Conservation (phyloP, 2,329 filamentous ascomycete genomes). For the Colletotrichum sp. region DNA sequence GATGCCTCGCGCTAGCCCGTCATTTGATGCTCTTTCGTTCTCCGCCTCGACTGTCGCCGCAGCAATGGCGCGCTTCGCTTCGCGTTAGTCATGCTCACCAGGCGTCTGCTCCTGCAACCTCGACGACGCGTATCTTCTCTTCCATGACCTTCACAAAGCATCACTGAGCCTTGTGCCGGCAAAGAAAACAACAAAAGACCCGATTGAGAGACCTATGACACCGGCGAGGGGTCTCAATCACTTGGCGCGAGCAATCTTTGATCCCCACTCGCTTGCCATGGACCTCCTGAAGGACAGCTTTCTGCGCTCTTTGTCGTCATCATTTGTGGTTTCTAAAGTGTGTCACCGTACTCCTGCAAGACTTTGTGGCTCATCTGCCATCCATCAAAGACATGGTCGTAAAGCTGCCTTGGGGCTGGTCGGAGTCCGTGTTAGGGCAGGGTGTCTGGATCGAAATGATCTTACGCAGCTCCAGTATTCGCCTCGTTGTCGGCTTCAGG, state of each 20-base stretch:
- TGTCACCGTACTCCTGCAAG: not conserved
- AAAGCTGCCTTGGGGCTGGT: not conserved
- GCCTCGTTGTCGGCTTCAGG: not conserved
- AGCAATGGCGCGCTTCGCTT: not conserved
- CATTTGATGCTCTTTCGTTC: fast-evolving
- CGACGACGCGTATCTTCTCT: not conserved
- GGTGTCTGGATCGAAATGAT: not conserved
- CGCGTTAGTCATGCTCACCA: not conserved
- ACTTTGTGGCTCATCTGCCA: not conserved
- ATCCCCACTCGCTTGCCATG: not conserved
- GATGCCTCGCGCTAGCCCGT: not conserved
- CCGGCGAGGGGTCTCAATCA: not conserved
- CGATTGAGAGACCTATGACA: not conserved
- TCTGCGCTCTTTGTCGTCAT: not conserved
- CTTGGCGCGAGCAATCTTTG: not conserved
- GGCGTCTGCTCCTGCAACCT: not conserved
- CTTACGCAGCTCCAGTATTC: fast-evolving
- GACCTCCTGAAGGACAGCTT: not conserved
- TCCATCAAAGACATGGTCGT: not conserved
- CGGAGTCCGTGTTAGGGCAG: fast-evolving
- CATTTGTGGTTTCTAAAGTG: fast-evolving
- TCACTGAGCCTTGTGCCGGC: not conserved
- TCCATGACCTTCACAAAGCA: not conserved
- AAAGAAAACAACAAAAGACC: not conserved
- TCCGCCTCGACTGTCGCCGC: not conserved